phyloP scores from a whole-genome alignment of 148 eudicot species.

The Chenopodium suecicum region DNA sequence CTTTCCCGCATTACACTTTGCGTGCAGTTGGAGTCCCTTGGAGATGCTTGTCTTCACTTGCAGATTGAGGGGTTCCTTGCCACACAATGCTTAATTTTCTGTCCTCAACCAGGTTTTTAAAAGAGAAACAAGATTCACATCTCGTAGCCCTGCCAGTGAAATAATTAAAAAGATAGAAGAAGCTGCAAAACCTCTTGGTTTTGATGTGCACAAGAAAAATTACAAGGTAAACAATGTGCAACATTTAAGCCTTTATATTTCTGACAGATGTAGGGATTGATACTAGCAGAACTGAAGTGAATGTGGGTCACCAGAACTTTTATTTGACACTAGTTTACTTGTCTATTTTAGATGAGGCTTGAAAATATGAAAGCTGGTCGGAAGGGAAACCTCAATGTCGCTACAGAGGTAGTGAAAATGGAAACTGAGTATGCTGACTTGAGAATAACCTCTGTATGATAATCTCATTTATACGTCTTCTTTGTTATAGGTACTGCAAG shows the following conservation, averaged over 20 bases:
- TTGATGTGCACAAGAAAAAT: slow-evolving; percentile 85
- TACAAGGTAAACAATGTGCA: slow-evolving; percentile 61
- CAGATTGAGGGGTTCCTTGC: background rate
- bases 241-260: background rate
- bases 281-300: background rate
- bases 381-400: slow-evolving; percentile 92
- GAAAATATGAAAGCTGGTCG: slow-evolving; percentile 91
- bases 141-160: slow-evolving; percentile 76
- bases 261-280: background rate
- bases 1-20: background rate
- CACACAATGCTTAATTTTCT: background rate
- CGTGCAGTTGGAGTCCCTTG: background rate
- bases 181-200: slow-evolving; percentile 97
- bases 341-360: slow-evolving; percentile 75
- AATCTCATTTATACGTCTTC: background rate
- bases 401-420: slow-evolving; percentile 68
- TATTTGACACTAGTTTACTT: slow-evolving; percentile 2
- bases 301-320: background rate
- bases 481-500: slow-evolving; percentile 74
- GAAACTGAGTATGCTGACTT: background rate
- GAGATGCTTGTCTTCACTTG: background rate
- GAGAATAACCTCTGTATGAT: background rate
- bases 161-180: slow-evolving; percentile 86
- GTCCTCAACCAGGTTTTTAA: slow-evolving; percentile 55
- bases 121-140: slow-evolving; percentile 94